Evolutionary conservation across 441 rosid genomes (phyloP).

Genomic region (Hypseocharis bilobata): DNA sequence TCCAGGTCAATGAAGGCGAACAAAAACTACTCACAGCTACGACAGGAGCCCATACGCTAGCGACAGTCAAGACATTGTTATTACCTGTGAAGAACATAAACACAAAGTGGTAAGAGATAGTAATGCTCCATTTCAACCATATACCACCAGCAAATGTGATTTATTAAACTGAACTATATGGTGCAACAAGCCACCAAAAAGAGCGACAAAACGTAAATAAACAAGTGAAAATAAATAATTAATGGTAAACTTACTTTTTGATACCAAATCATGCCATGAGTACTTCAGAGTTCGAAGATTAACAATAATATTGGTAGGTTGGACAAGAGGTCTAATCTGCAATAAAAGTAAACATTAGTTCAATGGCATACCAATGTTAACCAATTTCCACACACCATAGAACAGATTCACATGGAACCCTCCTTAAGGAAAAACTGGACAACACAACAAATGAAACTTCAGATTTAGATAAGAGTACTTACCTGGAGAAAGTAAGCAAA

Average conservation of each 20-base stretch:
- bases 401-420: slow-evolving; percentile 7
- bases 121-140: not conserved
- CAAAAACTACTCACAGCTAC: slow-evolving; percentile 63
- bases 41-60: slow-evolving; percentile 96
- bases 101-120: slow-evolving; percentile 17
- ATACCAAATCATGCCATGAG: slow-evolving; percentile 95
- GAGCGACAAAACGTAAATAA: not conserved
- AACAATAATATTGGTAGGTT: slow-evolving; percentile 55
- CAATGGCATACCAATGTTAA: not conserved
- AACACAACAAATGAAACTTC: slow-evolving; percentile 14
- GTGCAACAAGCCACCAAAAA: not conserved
- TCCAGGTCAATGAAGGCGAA: slow-evolving; percentile 2
- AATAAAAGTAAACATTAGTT: slow-evolving; percentile 18
- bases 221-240: slow-evolving; percentile 6
- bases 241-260: slow-evolving; percentile 58
- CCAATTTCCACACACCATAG: too few species aligned
- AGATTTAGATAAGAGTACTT: slow-evolving; percentile 28
- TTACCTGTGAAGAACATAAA: slow-evolving; percentile 54
- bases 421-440: not conserved
- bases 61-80: slow-evolving; percentile 68
- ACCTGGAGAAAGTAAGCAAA: slow-evolving; percentile 99
- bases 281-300: slow-evolving; percentile 39
- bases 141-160: not conserved
- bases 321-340: slow-evolving; percentile 90
- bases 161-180: not conserved